Conservation (phyloP, 257 asterid species). For the Lycium ferocissimum region DNA sequence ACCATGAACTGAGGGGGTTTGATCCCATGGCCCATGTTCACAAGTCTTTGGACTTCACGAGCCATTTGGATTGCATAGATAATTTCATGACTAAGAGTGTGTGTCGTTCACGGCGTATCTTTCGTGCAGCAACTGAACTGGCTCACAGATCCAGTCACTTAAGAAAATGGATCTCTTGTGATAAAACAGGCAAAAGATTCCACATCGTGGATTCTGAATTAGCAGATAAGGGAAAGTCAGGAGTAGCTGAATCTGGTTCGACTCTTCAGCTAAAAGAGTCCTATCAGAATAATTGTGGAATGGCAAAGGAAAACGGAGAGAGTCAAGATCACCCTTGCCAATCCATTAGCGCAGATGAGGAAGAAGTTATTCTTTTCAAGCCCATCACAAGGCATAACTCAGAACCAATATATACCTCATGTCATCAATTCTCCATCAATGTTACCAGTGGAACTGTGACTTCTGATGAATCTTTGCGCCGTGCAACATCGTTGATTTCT, state of each 20-base stretch:
- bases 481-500: conserved; percentile 63
- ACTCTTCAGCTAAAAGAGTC: conserved; percentile 30
- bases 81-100: conserved; percentile 36
- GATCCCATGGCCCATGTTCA: conserved; percentile 61
- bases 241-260: conserved; percentile 37
- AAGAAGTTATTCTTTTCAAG: conserved; percentile 89
- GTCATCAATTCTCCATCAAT: conserved; percentile 38
- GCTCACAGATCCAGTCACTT: conserved; percentile 35
- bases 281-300: conserved; percentile 29
- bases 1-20: conserved; percentile 85
- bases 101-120: conserved; percentile 55
- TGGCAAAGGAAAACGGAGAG: conserved; percentile 27
- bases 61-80: conserved; percentile 48
- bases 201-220: conserved; percentile 20
- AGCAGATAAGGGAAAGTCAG: conserved; percentile 32
- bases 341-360: conserved; percentile 43
- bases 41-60: conserved; percentile 55
- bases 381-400: conserved; percentile 82
- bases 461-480: conserved; percentile 66
- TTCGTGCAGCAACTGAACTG: conserved; percentile 54
- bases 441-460: conserved; percentile 25
- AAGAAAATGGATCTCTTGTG: conserved; percentile 40
- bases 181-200: conserved; percentile 38
- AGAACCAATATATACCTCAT: conserved; percentile 56
- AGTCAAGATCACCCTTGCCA: conserved; percentile 22